These are phyloP conservation scores for Ophiocordyceps sinensis DNA, from an alignment of 2,329 filamentous ascomycete species.

Conservation along the genomic window DNA sequence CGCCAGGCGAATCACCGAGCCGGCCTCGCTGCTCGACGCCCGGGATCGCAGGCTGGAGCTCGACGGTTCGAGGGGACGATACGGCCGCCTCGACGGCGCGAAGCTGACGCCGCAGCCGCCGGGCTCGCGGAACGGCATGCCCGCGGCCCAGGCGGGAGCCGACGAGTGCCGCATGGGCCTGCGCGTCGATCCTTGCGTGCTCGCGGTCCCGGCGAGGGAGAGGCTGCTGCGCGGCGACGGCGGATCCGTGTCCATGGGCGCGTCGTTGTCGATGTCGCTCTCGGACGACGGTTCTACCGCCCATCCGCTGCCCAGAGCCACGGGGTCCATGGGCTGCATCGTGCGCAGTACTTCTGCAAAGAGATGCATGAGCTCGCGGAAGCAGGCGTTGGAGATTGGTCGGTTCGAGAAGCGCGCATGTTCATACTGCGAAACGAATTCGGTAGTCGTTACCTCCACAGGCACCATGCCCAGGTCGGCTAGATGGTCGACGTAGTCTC, in stretches of 20 bases:
- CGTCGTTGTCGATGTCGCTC: constrained; percentile 31
- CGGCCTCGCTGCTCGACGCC: constrained; percentile 19
- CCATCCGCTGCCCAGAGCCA: constrained; percentile 26
- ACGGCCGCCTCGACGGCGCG: constrained; percentile 26
- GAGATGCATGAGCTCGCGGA: constrained; percentile 65
- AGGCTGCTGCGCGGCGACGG: constrained; percentile 22
- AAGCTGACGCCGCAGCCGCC: constrained; percentile 21
- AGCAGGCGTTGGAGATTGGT: constrained; percentile 54
- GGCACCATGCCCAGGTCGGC: constrained; percentile 48
- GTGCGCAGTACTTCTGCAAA: constrained; percentile 69
- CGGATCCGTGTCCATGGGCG: constrained; percentile 25
- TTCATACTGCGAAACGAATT: constrained; percentile 69
- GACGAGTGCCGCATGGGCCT: constrained; percentile 23
- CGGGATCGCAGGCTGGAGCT: constrained; percentile 24
- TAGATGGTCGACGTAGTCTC: constrained; percentile 66
- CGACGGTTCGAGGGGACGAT: constrained; percentile 21
- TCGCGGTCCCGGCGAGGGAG: constrained; percentile 14
- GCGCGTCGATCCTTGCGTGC: constrained; percentile 17
- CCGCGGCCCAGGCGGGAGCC: constrained; percentile 25
- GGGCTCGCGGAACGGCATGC: constrained; percentile 19
- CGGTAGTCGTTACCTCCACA: constrained; percentile 28
- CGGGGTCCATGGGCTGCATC: constrained; percentile 52
- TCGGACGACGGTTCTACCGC: constrained; percentile 13
- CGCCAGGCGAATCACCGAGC: constrained; percentile 34
- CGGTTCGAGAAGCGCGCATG: constrained; percentile 65